Conservation (phyloP, 2,329 filamentous ascomycete species). For the Cryphonectria carpinicola region DNA sequence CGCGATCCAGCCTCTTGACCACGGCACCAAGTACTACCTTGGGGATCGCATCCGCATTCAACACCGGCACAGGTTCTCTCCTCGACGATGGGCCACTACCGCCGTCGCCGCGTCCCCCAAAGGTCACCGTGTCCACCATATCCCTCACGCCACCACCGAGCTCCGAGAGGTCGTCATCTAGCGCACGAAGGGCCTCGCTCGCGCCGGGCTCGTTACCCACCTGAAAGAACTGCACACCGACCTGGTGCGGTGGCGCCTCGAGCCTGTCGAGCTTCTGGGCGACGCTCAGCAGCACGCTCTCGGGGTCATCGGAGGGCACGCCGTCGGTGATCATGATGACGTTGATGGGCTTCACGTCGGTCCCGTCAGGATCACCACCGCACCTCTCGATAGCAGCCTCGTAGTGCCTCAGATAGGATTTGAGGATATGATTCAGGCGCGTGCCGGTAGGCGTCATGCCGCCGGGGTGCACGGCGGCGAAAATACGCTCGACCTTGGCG, state of each 20-base stretch:
- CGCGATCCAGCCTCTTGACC: slow-evolving; percentile 66
- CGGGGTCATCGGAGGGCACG: slow-evolving; percentile 76
- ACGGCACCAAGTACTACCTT: slow-evolving; percentile 84
- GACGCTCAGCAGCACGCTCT: slow-evolving; percentile 66
- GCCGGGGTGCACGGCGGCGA: slow-evolving; percentile 65
- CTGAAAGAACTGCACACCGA: slow-evolving; percentile 96
- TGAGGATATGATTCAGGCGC: slow-evolving; percentile 71
- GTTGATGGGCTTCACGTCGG: slow-evolving; percentile 75
- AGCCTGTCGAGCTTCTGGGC: slow-evolving; percentile 73
- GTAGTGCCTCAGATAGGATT: slow-evolving; percentile 68
- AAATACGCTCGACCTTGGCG: slow-evolving; percentile 67
- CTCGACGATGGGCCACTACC: slow-evolving; percentile 39
- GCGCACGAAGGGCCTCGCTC: slow-evolving; percentile 63
- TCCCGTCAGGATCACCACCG: slow-evolving; percentile 44
- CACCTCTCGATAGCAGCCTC: slow-evolving; percentile 42
- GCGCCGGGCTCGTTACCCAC: slow-evolving; percentile 76
- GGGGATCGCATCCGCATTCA: slow-evolving; percentile 74
- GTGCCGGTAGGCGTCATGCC: slow-evolving; percentile 76
- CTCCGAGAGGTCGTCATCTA: slow-evolving; percentile 74
- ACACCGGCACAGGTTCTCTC: slow-evolving; percentile 31
- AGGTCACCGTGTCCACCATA: slow-evolving; percentile 90
- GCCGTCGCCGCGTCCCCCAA: slow-evolving; percentile 48
- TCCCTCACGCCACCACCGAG: slow-evolving; percentile 67
- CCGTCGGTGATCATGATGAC: slow-evolving; percentile 95
- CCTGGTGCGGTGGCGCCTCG: slow-evolving; percentile 75